Percentiles rank a stretch among this genome's conserved stretches.
Conservation (phyloP, 176 grass and related monocot species). For the Echinochloa phyllopogon region DNA sequence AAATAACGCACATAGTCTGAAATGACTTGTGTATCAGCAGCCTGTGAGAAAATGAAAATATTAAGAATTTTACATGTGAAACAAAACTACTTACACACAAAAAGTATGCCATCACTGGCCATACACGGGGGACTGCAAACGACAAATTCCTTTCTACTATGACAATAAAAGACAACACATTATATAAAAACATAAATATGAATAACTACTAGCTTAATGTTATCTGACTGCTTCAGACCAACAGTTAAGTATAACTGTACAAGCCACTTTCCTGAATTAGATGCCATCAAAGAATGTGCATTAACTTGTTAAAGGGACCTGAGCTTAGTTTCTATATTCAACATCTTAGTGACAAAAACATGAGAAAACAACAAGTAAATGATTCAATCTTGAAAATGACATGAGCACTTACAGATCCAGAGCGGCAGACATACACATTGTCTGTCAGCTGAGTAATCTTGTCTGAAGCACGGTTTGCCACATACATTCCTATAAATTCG, state of each 20-base stretch:
- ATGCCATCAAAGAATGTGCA: neutral
- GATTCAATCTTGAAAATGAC: neutral
- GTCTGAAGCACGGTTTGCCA: conserved; percentile 85
- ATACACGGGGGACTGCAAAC: neutral
- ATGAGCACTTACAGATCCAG: conserved; percentile 80
- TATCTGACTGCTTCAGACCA: neutral
- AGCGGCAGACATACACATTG: conserved; percentile 89
- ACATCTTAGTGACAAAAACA: conserved; percentile 1
- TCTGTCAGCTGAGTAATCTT: conserved; percentile 89
- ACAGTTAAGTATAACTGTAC: neutral
- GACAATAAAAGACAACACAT: neutral
- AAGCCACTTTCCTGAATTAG: neutral
- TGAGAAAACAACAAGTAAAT: neutral
- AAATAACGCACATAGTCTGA: conserved; percentile 99
- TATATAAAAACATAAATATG: neutral
- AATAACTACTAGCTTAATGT: neutral
- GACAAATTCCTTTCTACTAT: neutral
- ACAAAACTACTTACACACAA: neutral
- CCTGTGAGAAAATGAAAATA: conserved; percentile 53
- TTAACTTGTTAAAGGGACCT: neutral
- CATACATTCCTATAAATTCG: conserved; percentile 77
- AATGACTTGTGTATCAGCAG: conserved; percentile 91
- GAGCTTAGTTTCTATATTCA: neutral
- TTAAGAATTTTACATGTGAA: neutral
- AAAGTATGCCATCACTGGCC: neutral